Conservation (phyloP, 176 grass and related monocot genomes). For the Carex myosuroides region DNA sequence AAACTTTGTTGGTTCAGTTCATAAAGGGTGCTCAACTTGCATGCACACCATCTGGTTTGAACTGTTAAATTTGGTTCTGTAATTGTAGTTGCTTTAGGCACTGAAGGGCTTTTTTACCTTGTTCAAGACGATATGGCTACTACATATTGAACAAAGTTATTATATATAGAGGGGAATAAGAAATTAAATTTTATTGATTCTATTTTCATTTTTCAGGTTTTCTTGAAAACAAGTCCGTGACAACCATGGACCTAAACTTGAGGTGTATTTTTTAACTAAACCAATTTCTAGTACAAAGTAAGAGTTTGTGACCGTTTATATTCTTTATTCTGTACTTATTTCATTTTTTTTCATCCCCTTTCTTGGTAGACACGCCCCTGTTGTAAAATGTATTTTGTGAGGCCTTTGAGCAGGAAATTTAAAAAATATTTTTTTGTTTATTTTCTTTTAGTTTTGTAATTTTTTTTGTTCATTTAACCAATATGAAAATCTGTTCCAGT, state of each 20-base stretch:
- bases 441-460: constrained; percentile 26
- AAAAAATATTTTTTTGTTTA: background rate
- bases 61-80: background rate
- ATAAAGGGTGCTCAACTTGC: background rate
- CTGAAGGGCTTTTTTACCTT: constrained; percentile 32
- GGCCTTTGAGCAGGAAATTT: background rate
- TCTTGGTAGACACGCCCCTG: constrained; percentile 44
- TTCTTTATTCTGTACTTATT: constrained; percentile 42
- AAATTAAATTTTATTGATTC: background rate
- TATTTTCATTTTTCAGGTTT: constrained; percentile 21
- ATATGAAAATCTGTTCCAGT: constrained; percentile 23
- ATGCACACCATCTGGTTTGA: background rate
- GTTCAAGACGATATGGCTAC: background rate
- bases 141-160: background rate
- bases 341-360: constrained; percentile 28
- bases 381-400: constrained; percentile 36
- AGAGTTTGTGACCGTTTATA: constrained; percentile 37
- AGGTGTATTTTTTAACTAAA: constrained; percentile 40
- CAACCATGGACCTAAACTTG: constrained; percentile 58
- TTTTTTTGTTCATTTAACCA: constrained; percentile 35
- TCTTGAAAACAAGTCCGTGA: constrained; percentile 47
- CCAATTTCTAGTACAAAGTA: constrained; percentile 46
- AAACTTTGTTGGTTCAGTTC: constrained; percentile 1
- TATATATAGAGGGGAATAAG: background rate
- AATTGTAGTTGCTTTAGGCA: background rate